Conservation (phyloP, 805 yeast genomes). For the Metschnikowia borealis region DNA sequence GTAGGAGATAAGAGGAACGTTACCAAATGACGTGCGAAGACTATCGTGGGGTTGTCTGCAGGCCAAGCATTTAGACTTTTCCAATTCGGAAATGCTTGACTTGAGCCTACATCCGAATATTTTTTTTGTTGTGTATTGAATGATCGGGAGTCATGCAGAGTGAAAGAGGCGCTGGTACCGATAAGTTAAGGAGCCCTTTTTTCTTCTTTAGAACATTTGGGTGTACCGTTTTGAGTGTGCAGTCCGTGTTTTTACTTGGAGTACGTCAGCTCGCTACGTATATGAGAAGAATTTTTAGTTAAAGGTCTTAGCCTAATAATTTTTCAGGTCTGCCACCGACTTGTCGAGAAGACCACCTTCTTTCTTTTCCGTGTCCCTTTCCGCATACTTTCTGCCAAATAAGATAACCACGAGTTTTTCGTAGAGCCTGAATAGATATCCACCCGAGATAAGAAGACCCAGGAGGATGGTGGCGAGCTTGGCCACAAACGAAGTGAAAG, state of each 20-base stretch:
- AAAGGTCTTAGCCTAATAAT: conserved; percentile 1
- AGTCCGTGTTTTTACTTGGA: background rate
- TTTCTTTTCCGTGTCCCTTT: conserved; percentile 45
- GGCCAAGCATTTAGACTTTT: background rate
- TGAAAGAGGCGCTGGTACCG: too few relatives aligned
- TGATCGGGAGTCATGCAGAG: too few relatives aligned
- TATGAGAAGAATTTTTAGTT: too few relatives aligned
- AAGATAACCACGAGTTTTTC: conserved; percentile 51
- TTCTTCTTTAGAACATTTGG: too few relatives aligned
- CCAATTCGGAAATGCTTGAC: too few relatives aligned
- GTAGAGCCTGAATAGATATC: conserved; percentile 56
- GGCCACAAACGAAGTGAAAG: conserved; percentile 74
- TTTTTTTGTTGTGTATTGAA: too few relatives aligned
- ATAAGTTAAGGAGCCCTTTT: too few relatives aligned
- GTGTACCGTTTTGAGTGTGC: too few relatives aligned
- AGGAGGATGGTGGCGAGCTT: conserved; percentile 79
- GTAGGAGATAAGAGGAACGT: background rate
- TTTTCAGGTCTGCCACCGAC: conserved; percentile 5
- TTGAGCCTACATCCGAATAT: too few relatives aligned
- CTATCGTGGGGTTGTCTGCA: background rate
- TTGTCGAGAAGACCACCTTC: conserved; percentile 31
- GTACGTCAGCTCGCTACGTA: background rate
- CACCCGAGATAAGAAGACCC: conserved; percentile 67
- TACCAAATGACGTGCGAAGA: background rate
- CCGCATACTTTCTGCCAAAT: conserved; percentile 56